A percentile compares a stretch with the other conserved stretches of the same genome.
These are phyloP conservation scores for Aspergillus quadricinctus DNA, from an alignment of 2,329 filamentous ascomycete genomes.

Conservation along the genomic window DNA sequence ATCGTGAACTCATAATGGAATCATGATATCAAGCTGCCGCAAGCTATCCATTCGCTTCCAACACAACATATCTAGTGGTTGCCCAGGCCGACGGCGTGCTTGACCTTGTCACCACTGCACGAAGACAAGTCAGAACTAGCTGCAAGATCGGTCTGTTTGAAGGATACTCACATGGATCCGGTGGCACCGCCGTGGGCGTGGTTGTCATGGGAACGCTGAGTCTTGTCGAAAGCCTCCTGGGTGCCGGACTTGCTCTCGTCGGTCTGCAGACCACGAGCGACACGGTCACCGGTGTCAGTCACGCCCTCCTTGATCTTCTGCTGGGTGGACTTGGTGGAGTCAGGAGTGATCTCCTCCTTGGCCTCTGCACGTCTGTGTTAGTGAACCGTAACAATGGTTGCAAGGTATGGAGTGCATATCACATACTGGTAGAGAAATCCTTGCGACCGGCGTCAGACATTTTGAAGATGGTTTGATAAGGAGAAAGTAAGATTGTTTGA, in stretches of 20 bases:
- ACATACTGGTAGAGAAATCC: constrained; percentile 51
- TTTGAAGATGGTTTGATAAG: constrained; percentile 27
- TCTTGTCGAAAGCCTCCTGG: constrained; percentile 51
- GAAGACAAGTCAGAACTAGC: constrained; percentile 6
- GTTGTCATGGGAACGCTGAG: constrained; percentile 43
- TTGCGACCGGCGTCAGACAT: constrained; percentile 63
- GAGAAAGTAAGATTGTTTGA: neutral
- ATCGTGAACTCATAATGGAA: constrained; percentile 22
- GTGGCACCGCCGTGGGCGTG: constrained; percentile 34
- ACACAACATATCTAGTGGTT: constrained; percentile 17
- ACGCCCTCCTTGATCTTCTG: constrained; percentile 55
- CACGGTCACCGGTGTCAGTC: constrained; percentile 54
- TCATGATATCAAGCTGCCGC: constrained; percentile 13
- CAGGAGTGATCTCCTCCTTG: constrained; percentile 54
- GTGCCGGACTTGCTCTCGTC: constrained; percentile 53
- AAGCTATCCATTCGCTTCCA: neutral
- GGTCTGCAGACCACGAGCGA: constrained; percentile 47
- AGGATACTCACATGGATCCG: constrained; percentile 36
- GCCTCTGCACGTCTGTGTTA: constrained; percentile 43
- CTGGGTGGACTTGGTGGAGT: constrained; percentile 58
- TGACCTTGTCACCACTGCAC: constrained; percentile 41
- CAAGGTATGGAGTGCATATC: neutral
- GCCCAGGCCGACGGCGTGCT: constrained; percentile 39
- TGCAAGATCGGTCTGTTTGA: neutral
- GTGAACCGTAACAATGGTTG: neutral